Base-by-base conservation (phyloP, 257 asterid species). In the Cordia subcordata region DNA sequence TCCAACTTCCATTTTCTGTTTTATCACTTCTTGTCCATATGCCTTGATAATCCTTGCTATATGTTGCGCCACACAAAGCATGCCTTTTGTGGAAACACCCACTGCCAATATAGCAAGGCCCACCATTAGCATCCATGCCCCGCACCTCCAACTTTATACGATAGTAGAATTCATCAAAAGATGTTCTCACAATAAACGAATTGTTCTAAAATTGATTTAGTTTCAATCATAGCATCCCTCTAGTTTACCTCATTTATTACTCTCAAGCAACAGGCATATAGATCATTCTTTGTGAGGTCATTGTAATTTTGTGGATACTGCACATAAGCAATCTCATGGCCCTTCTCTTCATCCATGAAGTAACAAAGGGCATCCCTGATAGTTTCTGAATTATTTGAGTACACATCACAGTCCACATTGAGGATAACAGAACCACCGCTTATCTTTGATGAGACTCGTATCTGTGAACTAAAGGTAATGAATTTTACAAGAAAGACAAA, bases 11-110 rank as follows among this genome's bases (percentile, higher is more conserved):
- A 27, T 32, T 61, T 16, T 38, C 47, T 16, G 4, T 38, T 60
- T 9, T 58, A 40, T 23, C 33, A 20, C 14, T 64, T 18, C 14
- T 19, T 5, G 23, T 47, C 22, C 13, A 68, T 21, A 56, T 46
- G 27, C 55, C 35, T 18, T 18, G 62, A 20, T 62, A 20, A 53
- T 42, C 72, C 17, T 49, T 21, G 3, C 8, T 9, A 21, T 59
- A 68, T 39, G 64, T 76, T 18, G 15, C 13, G 37, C 81, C 81
- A 2, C 61, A 64, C 4, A 76, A 63, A 8, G 62, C 45, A 11
- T 72, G 75, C 61, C 81, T 69, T 33, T 77, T 60, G 56, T 72
- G 78, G 63, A 71, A 76, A 59, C 81, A 76, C 17, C 73, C 75
- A 51, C 51, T 72, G 14, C 81, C 81, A 13, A 64, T 51, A 55